Evolutionary conservation across 2,329 filamentous ascomycete species (phyloP).

Genomic region (Grosmannia penicillata): DNA sequence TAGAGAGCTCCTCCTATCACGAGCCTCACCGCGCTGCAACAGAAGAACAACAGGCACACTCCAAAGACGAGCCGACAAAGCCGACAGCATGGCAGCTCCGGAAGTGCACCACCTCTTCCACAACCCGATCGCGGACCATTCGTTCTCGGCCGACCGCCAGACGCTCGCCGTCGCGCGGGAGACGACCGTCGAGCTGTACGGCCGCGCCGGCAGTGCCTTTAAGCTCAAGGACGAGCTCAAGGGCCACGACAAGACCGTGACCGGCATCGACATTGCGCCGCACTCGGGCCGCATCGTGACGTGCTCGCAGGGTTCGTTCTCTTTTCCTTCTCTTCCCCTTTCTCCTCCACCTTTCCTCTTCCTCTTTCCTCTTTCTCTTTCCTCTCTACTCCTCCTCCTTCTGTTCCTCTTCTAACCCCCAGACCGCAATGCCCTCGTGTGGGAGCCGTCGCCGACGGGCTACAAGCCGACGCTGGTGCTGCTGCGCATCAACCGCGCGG

Average conservation of each 20-base stretch:
- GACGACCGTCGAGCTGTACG: conserved; percentile 79
- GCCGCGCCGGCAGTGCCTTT: conserved; percentile 57
- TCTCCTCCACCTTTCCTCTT: too few relatives aligned
- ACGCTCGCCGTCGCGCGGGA: conserved; percentile 86
- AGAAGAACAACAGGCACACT: background rate
- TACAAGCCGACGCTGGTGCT: conserved; percentile 97
- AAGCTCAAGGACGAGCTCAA: conserved; percentile 83
- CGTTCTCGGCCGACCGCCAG: conserved; percentile 83
- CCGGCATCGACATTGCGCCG: conserved; percentile 88
- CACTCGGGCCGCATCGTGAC: conserved; percentile 87
- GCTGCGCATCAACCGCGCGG: conserved; percentile 89
- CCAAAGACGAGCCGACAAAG: background rate
- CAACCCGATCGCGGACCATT: conserved; percentile 91
- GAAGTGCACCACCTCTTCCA: conserved; percentile 97
- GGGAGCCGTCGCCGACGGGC: conserved; percentile 82
- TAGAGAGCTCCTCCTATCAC: conserved; percentile 97
- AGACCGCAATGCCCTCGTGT: conserved; percentile 97
- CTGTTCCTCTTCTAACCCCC: too few relatives aligned
- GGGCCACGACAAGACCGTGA: conserved; percentile 94
- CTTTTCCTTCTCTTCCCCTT: background rate
- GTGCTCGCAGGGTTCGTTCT: conserved; percentile 69
- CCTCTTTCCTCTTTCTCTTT: too few relatives aligned
- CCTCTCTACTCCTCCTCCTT: too few relatives aligned
- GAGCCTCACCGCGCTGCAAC: background rate
- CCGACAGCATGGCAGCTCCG: conserved; percentile 56